Percentiles rank a stretch among this genome's conserved stretches.
These are phyloP conservation scores for Naganishia albida DNA, from an alignment of 1,284 basidiomycete species.

Conservation along the genomic window DNA sequence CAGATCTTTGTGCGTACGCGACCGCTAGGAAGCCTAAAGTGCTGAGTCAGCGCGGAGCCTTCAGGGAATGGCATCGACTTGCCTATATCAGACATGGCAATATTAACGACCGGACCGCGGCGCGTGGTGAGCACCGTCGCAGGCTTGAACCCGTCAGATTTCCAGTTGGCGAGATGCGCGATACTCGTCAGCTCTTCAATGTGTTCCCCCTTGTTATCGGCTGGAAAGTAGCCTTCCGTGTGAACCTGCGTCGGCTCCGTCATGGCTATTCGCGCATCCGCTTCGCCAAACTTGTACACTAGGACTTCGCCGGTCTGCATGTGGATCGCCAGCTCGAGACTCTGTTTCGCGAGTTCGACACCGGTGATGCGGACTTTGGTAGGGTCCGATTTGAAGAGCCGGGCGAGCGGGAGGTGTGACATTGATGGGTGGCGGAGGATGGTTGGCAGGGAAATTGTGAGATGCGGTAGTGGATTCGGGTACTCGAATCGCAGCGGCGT, in stretches of 20 bases:
- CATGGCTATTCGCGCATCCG: slow-evolving; percentile 18
- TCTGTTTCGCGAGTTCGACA: slow-evolving; percentile 64
- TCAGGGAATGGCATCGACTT: slow-evolving; percentile 38
- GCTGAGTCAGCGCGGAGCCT: neutral
- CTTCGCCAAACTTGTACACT: slow-evolving; percentile 61
- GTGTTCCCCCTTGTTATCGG: slow-evolving; percentile 2
- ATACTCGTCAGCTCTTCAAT: slow-evolving; percentile 50
- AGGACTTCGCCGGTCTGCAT: slow-evolving; percentile 68
- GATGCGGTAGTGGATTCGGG: slow-evolving; percentile 64
- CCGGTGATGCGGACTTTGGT: slow-evolving; percentile 57
- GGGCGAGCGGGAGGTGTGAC: slow-evolving; percentile 47
- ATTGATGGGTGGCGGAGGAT: slow-evolving; percentile 54
- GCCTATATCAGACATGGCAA: slow-evolving; percentile 71
- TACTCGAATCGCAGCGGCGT: slow-evolving; percentile 58
- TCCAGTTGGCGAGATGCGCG: slow-evolving; percentile 54
- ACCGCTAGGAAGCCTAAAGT: slow-evolving; percentile 70
- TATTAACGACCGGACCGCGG: slow-evolving; percentile 60
- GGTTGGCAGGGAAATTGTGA: slow-evolving; percentile 64
- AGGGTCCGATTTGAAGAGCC: slow-evolving; percentile 49
- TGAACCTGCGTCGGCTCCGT: slow-evolving; percentile 26
- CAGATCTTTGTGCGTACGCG: slow-evolving; percentile 63
- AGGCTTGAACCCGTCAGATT: slow-evolving; percentile 61
- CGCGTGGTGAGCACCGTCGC: slow-evolving; percentile 63
- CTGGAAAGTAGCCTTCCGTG: slow-evolving; percentile 44
- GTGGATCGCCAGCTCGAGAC: slow-evolving; percentile 66